phyloP scores from a whole-genome alignment of 192 early-diverging fungal genomes.

The Chytriomyces sp. region DNA sequence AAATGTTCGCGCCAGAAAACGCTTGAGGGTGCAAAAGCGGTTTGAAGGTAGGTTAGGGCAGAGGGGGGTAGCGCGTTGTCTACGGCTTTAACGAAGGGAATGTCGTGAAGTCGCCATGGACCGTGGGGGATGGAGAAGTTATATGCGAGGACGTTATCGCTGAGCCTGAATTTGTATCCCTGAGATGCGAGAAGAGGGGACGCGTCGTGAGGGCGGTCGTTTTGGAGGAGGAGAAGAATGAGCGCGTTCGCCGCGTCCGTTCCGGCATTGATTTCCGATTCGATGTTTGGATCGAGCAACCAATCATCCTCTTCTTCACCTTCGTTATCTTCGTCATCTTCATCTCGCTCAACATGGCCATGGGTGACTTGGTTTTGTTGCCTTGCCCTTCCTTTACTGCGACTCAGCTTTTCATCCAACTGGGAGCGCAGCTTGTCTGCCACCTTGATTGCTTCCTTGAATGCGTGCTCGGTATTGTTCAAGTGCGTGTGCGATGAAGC shows the following conservation, averaged over 20 bases:
- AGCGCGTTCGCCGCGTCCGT: conserved; percentile 12
- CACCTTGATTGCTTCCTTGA: background rate
- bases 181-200: background rate
- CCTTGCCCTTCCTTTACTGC: background rate
- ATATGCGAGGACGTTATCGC: conserved; percentile 12
- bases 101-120: background rate
- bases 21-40: conserved; percentile 4
- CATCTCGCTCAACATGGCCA: background rate
- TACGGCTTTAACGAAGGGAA: conserved; percentile 35
- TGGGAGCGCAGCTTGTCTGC: background rate
- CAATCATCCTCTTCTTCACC: conserved; percentile 6
- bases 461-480: background rate
- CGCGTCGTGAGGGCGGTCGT: conserved; percentile 4
- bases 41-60: conserved; percentile 17
- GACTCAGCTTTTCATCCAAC: background rate
- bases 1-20: conserved; percentile 34
- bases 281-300: background rate
- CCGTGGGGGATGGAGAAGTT: background rate
- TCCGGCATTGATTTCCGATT: conserved; percentile 3
- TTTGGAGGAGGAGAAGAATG: conserved; percentile 23
- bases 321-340: conserved; percentile 3
- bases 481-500: background rate
- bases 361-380: no score
- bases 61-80: conserved; percentile 26
- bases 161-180: conserved; percentile 26